Conservation (phyloP, 75 land plant species). For the Adiantum capillusveneris region DNA sequence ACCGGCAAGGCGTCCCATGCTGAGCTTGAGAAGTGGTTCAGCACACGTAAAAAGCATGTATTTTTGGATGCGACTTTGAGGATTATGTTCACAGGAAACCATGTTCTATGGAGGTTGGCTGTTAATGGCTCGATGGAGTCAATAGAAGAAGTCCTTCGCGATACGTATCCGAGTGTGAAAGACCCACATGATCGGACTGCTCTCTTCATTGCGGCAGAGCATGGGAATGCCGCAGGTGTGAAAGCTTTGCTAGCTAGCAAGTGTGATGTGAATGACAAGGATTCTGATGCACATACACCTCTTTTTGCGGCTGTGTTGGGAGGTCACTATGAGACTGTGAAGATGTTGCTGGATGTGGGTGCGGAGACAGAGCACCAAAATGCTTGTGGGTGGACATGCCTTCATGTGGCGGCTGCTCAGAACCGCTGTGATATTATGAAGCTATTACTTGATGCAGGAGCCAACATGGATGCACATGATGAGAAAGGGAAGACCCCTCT, state of each 20-base stretch:
- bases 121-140: slow-evolving; percentile 5
- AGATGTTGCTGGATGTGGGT: slow-evolving; percentile 8
- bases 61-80: too few species aligned
- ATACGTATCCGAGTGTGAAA: slow-evolving; percentile 7
- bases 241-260: slow-evolving; percentile 12
- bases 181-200: slow-evolving; percentile 21
- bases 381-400: slow-evolving; percentile 10
- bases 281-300: slow-evolving; percentile 6
- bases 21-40: too few species aligned
- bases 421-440: slow-evolving; percentile 8
- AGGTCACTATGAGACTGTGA: slow-evolving; percentile 10
- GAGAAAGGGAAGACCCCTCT: slow-evolving; percentile 12
- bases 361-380: slow-evolving; percentile 6
- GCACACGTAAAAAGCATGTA: too few species aligned
- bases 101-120: too few species aligned
- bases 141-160: slow-evolving; percentile 5
- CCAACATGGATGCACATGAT: slow-evolving; percentile 9
- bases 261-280: slow-evolving; percentile 7
- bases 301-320: slow-evolving; percentile 14
- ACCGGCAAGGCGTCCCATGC: too few species aligned
- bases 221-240: slow-evolving; percentile 13
- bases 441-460: slow-evolving; percentile 13
- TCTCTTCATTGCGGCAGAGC: slow-evolving; percentile 14
- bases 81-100: too few species aligned
- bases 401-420: slow-evolving; percentile 19